Evolutionary conservation across 345 rosid species (phyloP).

Genomic region (Excoecaria agallocha): DNA sequence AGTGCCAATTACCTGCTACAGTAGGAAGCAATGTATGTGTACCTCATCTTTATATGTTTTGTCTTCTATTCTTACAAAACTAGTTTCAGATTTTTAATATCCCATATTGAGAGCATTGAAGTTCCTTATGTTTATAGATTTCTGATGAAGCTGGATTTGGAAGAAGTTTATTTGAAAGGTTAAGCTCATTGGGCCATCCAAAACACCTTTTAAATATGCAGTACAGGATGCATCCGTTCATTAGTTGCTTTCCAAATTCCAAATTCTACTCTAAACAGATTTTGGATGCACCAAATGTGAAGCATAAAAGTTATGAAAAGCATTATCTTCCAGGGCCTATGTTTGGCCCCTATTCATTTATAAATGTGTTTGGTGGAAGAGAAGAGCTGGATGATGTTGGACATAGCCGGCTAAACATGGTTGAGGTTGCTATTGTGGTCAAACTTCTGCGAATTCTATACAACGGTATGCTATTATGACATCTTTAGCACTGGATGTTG

Average conservation of each 20-base stretch:
- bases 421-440: conserved; percentile 43
- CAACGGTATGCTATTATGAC: conserved; percentile 31
- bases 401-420: conserved; percentile 38
- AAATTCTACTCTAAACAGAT: conserved; percentile 46
- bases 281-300: conserved; percentile 38
- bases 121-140: conserved; percentile 25
- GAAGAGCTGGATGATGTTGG: conserved; percentile 33
- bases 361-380: conserved; percentile 39
- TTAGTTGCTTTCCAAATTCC: conserved; percentile 56
- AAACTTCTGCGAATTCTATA: conserved; percentile 32
- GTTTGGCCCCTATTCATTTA: conserved; percentile 52
- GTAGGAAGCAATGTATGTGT: conserved; percentile 43
- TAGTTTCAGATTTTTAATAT: background rate
- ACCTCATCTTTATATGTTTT: background rate
- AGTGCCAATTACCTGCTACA: conserved; percentile 50
- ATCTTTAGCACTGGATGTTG: background rate
- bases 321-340: conserved; percentile 35
- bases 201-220: conserved; percentile 56
- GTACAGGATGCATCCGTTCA: conserved; percentile 80
- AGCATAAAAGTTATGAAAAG: conserved; percentile 20
- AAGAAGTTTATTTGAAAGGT: conserved; percentile 69
- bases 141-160: conserved; percentile 40
- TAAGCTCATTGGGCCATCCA: conserved; percentile 38
- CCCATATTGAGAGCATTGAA: background rate
- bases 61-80: too few species aligned